Conservation (phyloP, 305 asterid species). For the Fraxinus dipetala region DNA sequence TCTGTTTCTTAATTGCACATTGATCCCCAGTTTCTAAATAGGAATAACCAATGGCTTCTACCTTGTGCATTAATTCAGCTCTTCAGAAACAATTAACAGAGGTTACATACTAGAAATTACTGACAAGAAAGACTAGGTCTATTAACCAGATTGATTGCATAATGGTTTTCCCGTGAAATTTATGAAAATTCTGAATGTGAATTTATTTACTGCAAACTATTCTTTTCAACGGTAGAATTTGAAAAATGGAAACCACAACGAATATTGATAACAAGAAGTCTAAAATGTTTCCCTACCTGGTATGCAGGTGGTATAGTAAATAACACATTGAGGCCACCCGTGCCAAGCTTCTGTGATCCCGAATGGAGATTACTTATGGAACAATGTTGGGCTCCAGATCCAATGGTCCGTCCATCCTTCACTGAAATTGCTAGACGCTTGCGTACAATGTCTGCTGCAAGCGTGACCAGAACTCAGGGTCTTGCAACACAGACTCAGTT, state of each 20-base stretch:
- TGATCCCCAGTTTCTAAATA: not conserved
- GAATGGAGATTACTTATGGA: slow-evolving; percentile 87
- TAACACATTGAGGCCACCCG: slow-evolving; percentile 73
- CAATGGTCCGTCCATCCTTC: slow-evolving; percentile 67
- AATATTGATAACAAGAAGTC: not conserved
- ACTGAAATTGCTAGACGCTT: slow-evolving; percentile 72
- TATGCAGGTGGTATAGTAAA: slow-evolving; percentile 76
- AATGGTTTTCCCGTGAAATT: not conserved
- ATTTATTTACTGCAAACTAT: not conserved
- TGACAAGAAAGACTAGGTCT: not conserved
- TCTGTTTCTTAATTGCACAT: not conserved
- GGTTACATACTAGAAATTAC: not conserved
- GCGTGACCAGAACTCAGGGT: slow-evolving; percentile 43
- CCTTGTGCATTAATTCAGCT: not conserved
- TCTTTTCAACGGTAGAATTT: not conserved
- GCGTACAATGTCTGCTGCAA: slow-evolving; percentile 58
- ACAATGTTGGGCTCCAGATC: slow-evolving; percentile 93
- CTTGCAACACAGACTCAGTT: slow-evolving; percentile 37
- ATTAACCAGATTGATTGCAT: not conserved
- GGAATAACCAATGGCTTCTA: not conserved
- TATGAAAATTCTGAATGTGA: not conserved
- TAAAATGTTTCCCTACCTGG: slow-evolving; percentile 2
- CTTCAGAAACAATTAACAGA: not conserved
- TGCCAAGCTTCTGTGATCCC: slow-evolving; percentile 66
- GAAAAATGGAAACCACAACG: not conserved